phyloP scores from a whole-genome alignment of 441 rosid species.

The Eruca vesicaria region DNA sequence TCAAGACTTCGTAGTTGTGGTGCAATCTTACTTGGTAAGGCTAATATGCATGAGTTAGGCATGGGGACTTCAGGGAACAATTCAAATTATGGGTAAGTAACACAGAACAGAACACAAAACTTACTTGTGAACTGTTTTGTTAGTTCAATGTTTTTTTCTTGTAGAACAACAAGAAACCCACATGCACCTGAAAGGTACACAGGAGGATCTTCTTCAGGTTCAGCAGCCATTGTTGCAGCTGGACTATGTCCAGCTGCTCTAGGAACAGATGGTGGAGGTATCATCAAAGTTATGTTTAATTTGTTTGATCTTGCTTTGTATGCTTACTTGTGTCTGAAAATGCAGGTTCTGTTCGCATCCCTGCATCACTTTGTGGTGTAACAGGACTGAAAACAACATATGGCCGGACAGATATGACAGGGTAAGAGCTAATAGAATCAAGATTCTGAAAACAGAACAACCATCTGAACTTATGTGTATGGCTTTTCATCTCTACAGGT shows the following conservation, averaged over 20 bases:
- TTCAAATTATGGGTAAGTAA: constrained; percentile 79
- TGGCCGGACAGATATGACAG: constrained; percentile 73
- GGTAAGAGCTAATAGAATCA: constrained; percentile 44
- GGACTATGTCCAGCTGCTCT: constrained; percentile 90
- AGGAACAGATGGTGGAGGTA: constrained; percentile 98
- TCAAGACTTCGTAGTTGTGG: constrained; percentile 77
- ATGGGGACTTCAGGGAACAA: constrained; percentile 93
- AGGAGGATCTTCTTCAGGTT: constrained; percentile 94
- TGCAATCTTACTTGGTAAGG: constrained; percentile 78
- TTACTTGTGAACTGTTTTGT: neutral
- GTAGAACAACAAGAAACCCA: constrained; percentile 90
- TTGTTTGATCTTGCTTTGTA: constrained; percentile 4
- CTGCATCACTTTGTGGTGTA: constrained; percentile 84
- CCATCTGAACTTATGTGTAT: neutral
- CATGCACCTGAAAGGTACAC: constrained; percentile 79
- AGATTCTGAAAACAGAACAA: neutral
- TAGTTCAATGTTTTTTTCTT: constrained; percentile 15
- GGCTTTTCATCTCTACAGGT: constrained; percentile 40
- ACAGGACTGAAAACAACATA: constrained; percentile 88
- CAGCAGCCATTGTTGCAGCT: constrained; percentile 88
- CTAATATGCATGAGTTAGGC: constrained; percentile 91
- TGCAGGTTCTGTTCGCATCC: constrained; percentile 85
- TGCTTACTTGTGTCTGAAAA: constrained; percentile 22
- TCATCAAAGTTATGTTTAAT: constrained; percentile 15
- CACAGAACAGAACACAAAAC: constrained; percentile 1